Evolutionary conservation across 768 basidiomycete genomes (phyloP).

Genomic region (Leccinum olivaceopallidum): DNA sequence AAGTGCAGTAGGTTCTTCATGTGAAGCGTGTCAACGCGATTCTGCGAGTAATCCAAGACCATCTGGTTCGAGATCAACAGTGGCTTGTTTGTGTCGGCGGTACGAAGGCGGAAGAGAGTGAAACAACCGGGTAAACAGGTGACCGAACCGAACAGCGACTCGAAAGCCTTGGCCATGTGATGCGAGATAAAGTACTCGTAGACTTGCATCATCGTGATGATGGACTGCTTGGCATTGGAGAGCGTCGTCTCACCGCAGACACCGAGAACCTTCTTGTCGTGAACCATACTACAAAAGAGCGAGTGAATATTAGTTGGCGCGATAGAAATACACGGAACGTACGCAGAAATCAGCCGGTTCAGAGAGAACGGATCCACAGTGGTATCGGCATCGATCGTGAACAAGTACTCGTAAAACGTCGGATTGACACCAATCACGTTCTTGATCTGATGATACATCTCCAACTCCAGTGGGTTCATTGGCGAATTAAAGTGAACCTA

Average conservation of each 20-base stretch:
- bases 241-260: conserved; percentile 95
- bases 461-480: conserved; percentile 96
- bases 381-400: conserved; percentile 95
- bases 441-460: conserved; percentile 99
- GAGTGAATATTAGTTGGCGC: neutral
- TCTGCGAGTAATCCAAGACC: conserved; percentile 92
- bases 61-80: conserved; percentile 89
- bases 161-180: conserved; percentile 98
- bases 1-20: conserved; percentile 98
- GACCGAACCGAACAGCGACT: conserved; percentile 94
- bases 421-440: conserved; percentile 99
- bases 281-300: conserved; percentile 75
- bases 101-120: conserved; percentile 93
- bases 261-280: conserved; percentile 92
- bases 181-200: conserved; percentile 99
- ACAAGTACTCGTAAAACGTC: conserved; percentile 94
- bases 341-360: conserved; percentile 93
- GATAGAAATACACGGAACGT: conserved; percentile 12
- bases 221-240: conserved; percentile 90
- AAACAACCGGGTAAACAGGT: conserved; percentile 99
- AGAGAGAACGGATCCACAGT: conserved; percentile 85
- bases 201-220: conserved; percentile 98
- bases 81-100: conserved; percentile 94
- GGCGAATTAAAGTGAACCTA: conserved; percentile 96
- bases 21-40: conserved; percentile 94